Evolutionary conservation across 805 yeast species (phyloP).

Genomic region (Saccharomycopsis sp.): DNA sequence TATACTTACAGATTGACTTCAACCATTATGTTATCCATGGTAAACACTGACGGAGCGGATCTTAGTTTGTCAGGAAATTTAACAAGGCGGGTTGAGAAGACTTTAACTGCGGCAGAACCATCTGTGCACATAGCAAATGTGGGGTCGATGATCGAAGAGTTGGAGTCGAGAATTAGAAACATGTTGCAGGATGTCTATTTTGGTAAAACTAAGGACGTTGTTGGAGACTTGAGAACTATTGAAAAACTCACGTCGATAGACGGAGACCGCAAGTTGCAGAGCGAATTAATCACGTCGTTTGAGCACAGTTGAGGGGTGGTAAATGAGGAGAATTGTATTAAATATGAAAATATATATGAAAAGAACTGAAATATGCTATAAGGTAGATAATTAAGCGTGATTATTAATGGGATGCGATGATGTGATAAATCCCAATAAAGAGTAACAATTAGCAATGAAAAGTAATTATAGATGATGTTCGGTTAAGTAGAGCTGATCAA

Average conservation of each 20-base stretch:
- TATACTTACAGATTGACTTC: slow-evolving; percentile 66
- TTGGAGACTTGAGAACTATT: slow-evolving; percentile 56
- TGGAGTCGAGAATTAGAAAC: slow-evolving; percentile 81
- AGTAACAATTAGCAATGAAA: too few relatives aligned
- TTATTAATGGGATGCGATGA: too few relatives aligned
- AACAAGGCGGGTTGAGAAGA: slow-evolving; percentile 73
- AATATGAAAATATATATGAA: neutral
- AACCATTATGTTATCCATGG: slow-evolving; percentile 74
- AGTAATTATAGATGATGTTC: too few relatives aligned
- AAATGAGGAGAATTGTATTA: too few relatives aligned
- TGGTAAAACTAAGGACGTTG: slow-evolving; percentile 86
- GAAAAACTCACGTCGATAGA: neutral
- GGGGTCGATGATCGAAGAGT: slow-evolving; percentile 80
- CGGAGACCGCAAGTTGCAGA: neutral
- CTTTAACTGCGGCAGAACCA: slow-evolving; percentile 36
- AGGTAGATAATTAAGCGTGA: too few relatives aligned
- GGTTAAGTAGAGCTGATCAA: too few relatives aligned
- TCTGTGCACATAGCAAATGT: slow-evolving; percentile 78
- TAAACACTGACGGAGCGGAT: slow-evolving; percentile 24
- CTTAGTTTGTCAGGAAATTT: slow-evolving; percentile 70
- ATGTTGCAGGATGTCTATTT: slow-evolving; percentile 89
- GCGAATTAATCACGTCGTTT: neutral
- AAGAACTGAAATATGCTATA: too few relatives aligned
- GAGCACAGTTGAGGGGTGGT: neutral
- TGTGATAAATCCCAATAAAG: too few relatives aligned